A percentile compares a stretch with the other conserved stretches of the same genome.
These are phyloP conservation scores for Magnolia changhungtana DNA, from an alignment of 164 flowering plant genomes.

Conservation along the genomic window DNA sequence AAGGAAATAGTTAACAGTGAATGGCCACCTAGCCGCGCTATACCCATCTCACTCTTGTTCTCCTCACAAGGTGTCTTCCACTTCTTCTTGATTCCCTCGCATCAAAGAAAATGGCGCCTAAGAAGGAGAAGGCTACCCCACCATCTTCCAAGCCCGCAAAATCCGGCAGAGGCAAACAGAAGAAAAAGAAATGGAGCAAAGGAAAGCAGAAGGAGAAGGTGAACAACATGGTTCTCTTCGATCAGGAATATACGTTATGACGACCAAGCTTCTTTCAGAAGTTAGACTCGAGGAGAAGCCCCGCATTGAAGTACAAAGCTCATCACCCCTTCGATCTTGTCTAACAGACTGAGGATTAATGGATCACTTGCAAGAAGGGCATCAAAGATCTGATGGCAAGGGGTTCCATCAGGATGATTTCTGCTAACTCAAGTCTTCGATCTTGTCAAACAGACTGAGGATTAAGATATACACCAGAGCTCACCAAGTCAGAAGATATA, in stretches of 20 bases:
- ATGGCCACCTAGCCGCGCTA: too few relatives aligned
- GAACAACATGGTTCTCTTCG: constrained; percentile 42
- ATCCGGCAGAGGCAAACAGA: too few relatives aligned
- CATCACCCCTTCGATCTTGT: constrained; percentile 45
- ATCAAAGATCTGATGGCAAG: constrained; percentile 46
- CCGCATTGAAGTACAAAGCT: constrained; percentile 59
- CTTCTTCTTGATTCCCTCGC: too few relatives aligned
- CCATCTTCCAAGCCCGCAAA: too few relatives aligned
- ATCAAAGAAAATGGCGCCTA: too few relatives aligned
- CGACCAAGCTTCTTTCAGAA: constrained; percentile 41
- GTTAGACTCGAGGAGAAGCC: too few relatives aligned
- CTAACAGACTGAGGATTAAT: constrained; percentile 47
- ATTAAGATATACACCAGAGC: constrained; percentile 37
- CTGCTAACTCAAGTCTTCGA: constrained; percentile 44
- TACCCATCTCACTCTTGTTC: too few relatives aligned
- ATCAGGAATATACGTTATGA: constrained; percentile 55
- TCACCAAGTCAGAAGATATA: constrained; percentile 42
- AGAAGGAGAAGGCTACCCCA: too few relatives aligned
- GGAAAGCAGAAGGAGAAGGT: constrained; percentile 18
- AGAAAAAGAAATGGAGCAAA: constrained; percentile 12
- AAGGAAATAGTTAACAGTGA: too few relatives aligned
- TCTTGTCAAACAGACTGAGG: too few relatives aligned
- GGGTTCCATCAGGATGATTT: constrained; percentile 40
- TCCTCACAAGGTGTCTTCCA: too few relatives aligned
- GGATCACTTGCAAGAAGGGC: constrained; percentile 47